phyloP scores from a whole-genome alignment of 2,329 filamentous ascomycete genomes.

The Phaeosphaeriaceae sp. region DNA sequence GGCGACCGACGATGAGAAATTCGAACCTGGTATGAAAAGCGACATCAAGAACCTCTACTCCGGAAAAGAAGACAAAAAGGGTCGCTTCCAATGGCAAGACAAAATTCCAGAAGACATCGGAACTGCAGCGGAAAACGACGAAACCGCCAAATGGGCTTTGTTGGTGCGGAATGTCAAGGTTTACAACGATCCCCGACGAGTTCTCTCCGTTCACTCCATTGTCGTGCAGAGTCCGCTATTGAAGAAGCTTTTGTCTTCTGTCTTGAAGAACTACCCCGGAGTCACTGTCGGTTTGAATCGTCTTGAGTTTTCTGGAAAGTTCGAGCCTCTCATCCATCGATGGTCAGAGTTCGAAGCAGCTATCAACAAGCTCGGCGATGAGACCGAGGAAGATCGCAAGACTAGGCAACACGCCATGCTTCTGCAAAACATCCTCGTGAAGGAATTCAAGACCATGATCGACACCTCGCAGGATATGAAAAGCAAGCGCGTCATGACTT shows the following conservation, averaged over 20 bases:
- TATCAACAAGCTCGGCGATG: conserved; percentile 33
- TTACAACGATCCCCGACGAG: conserved; percentile 63
- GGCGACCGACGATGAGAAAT: conserved; percentile 9
- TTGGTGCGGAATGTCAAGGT: conserved; percentile 52
- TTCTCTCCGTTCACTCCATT: conserved; percentile 69
- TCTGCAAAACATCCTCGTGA: conserved; percentile 47
- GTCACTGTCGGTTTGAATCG: conserved; percentile 69
- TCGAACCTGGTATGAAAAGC: conserved; percentile 47
- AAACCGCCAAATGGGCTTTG: conserved; percentile 67
- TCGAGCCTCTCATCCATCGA: conserved; percentile 71
- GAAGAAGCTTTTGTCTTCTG: conserved; percentile 63
- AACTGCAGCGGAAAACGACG: conserved; percentile 63
- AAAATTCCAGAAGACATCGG: conserved; percentile 43
- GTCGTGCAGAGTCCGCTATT: conserved; percentile 71
- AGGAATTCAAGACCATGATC: conserved; percentile 53
- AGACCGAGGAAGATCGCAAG: conserved; percentile 36
- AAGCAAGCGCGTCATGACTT: conserved; percentile 52
- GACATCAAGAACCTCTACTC: conserved; percentile 59
- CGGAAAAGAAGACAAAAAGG: conserved; percentile 52
- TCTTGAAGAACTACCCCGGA: conserved; percentile 68
- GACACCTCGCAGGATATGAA: conserved; percentile 52
- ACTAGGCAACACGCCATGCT: conserved; percentile 51
- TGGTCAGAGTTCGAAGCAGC: conserved; percentile 58
- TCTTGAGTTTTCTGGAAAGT: conserved; percentile 68
- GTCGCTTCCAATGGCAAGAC: conserved; percentile 45